phyloP scores from a whole-genome alignment of 2,329 filamentous ascomycete species.

The Drechslera avenae region DNA sequence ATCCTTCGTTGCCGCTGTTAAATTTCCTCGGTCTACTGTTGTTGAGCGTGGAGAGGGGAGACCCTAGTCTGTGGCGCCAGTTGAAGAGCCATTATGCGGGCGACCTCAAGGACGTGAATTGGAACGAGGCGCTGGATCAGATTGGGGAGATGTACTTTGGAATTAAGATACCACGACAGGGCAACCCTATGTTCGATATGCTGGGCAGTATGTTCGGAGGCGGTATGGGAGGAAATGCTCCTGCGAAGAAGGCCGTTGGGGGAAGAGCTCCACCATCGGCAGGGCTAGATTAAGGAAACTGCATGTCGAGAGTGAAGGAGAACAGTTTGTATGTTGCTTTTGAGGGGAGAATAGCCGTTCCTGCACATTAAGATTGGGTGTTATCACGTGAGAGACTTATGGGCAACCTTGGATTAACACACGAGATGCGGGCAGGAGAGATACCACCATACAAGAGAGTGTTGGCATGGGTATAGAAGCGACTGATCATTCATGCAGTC shows the following conservation, averaged over 20 bases:
- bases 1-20: constrained; percentile 88
- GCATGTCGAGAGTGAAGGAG: background rate
- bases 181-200: constrained; percentile 96
- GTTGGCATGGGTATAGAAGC: background rate
- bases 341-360: too few relatives aligned
- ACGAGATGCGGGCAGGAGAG: constrained; percentile 5
- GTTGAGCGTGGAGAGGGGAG: constrained; percentile 79
- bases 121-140: constrained; percentile 80
- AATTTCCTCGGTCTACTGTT: constrained; percentile 91
- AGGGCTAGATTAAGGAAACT: constrained; percentile 41
- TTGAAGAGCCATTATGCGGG: constrained; percentile 79
- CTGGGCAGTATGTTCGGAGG: constrained; percentile 94
- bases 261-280: constrained; percentile 31
- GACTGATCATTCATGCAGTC: constrained; percentile 3
- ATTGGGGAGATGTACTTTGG: constrained; percentile 97
- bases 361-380: too few relatives aligned
- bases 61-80: constrained; percentile 78
- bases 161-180: constrained; percentile 84
- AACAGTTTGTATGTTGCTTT: background rate
- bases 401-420: constrained; percentile 1
- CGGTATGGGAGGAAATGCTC: constrained; percentile 61
- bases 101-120: constrained; percentile 78
- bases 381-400: too few relatives aligned
- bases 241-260: constrained; percentile 54
- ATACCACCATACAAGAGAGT: constrained; percentile 8